Percentiles rank a stretch among this genome's conserved stretches.
Evolutionary conservation across 306 rosid genomes (phyloP).

Genomic region (Pyrus pyrifolia): DNA sequence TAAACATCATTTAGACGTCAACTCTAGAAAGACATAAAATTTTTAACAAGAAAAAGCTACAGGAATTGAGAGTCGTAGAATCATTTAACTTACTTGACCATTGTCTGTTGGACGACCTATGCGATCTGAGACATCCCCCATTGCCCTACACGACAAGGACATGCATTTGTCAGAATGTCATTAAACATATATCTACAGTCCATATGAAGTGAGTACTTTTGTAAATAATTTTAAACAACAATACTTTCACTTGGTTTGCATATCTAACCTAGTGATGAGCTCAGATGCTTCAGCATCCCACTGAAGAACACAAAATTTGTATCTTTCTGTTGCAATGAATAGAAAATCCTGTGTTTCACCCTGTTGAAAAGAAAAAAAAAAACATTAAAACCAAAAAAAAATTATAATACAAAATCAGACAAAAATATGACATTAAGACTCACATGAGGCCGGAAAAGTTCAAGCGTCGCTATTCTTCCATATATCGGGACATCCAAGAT

Average conservation of each 20-base stretch:
- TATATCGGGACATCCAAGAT: slow-evolving; percentile 90
- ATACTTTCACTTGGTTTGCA: background rate
- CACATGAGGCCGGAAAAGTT: slow-evolving; percentile 95
- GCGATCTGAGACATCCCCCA: slow-evolving; percentile 99
- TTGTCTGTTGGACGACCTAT: slow-evolving; percentile 96
- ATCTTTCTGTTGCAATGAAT: slow-evolving; percentile 93
- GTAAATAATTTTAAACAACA: background rate
- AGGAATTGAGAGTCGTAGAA: background rate
- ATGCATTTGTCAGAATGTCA: slow-evolving; percentile 5
- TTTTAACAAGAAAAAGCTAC: background rate
- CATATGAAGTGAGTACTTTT: background rate
- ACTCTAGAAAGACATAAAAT: slow-evolving; percentile 4
- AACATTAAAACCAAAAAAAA: background rate
- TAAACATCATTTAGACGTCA: background rate
- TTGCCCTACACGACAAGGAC: slow-evolving; percentile 47
- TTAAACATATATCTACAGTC: background rate
- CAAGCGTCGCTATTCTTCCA: slow-evolving; percentile 92
- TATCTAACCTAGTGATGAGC: slow-evolving; percentile 58
- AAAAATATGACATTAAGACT: slow-evolving; percentile 16
- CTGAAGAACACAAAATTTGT: slow-evolving; percentile 95
- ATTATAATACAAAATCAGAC: background rate
- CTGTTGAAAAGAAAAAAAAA: slow-evolving; percentile 31
- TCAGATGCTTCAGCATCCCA: slow-evolving; percentile 89
- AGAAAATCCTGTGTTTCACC: slow-evolving; percentile 91
- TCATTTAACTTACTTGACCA: slow-evolving; percentile 64